Conservation (phyloP, 345 rosid genomes). For the Xanthoceras sorbifolium region DNA sequence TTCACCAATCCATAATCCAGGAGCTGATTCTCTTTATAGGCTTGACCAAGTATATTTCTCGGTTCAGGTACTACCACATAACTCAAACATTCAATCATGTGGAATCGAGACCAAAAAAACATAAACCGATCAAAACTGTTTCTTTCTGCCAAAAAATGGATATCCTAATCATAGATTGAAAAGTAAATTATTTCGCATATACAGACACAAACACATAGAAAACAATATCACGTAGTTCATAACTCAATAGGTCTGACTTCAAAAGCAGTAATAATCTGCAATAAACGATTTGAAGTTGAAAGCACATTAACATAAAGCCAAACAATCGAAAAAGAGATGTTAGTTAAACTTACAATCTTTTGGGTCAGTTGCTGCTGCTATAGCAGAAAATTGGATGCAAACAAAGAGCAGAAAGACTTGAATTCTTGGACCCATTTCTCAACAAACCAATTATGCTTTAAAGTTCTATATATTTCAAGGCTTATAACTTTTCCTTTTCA, state of each 20-base stretch:
- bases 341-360: slow-evolving; percentile 2
- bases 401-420: slow-evolving; percentile 4
- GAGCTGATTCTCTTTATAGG: too few species aligned
- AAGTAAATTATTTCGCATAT: background rate
- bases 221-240: background rate
- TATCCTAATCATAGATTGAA: background rate
- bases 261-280: background rate
- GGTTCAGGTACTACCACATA: too few species aligned
- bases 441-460: background rate
- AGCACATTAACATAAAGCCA: background rate
- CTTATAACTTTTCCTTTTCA: background rate
- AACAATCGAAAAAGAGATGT: background rate
- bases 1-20: too few species aligned
- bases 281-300: background rate
- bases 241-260: background rate
- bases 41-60: too few species aligned
- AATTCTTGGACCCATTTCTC: slow-evolving; percentile 8
- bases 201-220: background rate
- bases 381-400: slow-evolving; percentile 1
- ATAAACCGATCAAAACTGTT: background rate
- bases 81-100: background rate
- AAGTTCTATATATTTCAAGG: background rate
- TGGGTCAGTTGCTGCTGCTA: slow-evolving; percentile 9
- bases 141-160: background rate
- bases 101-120: background rate